phyloP scores from a whole-genome alignment of 129 eudicot species.

The Centrapalus pauciflorus region DNA sequence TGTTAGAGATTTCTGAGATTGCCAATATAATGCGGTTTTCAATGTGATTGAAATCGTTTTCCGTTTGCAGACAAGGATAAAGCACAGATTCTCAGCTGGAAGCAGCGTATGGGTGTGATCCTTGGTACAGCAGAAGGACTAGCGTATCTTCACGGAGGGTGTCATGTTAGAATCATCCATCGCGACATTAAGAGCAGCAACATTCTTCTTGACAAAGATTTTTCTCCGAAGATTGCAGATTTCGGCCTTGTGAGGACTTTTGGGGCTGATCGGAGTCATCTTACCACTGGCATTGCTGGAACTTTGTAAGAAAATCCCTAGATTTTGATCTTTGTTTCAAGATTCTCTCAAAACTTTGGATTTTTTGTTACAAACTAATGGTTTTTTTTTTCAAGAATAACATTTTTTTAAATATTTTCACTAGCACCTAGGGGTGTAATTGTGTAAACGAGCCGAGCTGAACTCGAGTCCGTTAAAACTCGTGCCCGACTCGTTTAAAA shows the following conservation, averaged over 20 bases:
- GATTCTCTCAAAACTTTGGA: not conserved
- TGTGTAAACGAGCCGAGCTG: no score
- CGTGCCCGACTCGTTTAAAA: no score
- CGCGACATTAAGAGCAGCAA: slow-evolving; percentile 85
- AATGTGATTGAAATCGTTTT: not conserved
- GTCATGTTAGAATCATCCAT: slow-evolving; percentile 57
- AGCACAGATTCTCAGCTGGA: slow-evolving; percentile 48
- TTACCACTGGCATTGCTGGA: slow-evolving; percentile 87
- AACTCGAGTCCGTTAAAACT: no score
- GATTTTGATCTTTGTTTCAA: not conserved
- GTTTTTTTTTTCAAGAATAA: not conserved
- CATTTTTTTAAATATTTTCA: no score
- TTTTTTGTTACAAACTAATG: not conserved
- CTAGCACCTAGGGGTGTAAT: no score
- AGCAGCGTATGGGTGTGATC: slow-evolving; percentile 52
- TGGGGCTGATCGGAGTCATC: slow-evolving; percentile 72
- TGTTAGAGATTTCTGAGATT: not conserved
- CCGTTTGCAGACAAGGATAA: slow-evolving; percentile 46
- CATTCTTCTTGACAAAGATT: slow-evolving; percentile 68
- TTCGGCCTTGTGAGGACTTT: slow-evolving; percentile 75
- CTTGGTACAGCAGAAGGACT: slow-evolving; percentile 84
- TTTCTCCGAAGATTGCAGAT: slow-evolving; percentile 67
- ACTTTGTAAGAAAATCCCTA: slow-evolving; percentile 51
- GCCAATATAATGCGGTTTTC: not conserved
- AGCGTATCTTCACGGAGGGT: slow-evolving; percentile 65